Evolutionary conservation across 768 basidiomycete genomes (phyloP).

Genomic region (Leccinum broughii): DNA sequence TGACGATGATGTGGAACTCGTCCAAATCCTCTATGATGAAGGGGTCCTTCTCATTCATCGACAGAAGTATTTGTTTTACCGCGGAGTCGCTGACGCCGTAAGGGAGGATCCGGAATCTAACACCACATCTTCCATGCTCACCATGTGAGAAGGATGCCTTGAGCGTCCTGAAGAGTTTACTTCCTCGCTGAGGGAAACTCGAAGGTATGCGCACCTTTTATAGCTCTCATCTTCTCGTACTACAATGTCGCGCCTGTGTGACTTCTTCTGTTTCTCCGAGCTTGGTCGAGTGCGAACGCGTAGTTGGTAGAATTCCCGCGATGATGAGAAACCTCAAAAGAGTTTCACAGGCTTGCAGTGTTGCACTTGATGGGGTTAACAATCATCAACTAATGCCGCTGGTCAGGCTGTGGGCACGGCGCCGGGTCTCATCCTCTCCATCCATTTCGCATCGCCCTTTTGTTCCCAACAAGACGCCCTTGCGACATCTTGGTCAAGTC

Average conservation of each 20-base stretch:
- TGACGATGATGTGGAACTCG: constrained; percentile 80
- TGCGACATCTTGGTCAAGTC: constrained; percentile 12
- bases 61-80: constrained; percentile 83
- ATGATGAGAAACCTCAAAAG: constrained; percentile 17
- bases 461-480: constrained; percentile 10
- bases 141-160: constrained; percentile 72
- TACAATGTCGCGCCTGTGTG: background rate
- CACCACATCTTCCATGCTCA: constrained; percentile 30
- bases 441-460: constrained; percentile 8
- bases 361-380: background rate
- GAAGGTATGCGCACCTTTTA: constrained; percentile 49
- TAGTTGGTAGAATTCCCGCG: constrained; percentile 5
- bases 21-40: constrained; percentile 90
- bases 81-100: constrained; percentile 66
- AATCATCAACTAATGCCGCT: background rate
- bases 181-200: constrained; percentile 6
- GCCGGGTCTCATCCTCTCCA: background rate
- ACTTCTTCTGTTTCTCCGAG: background rate
- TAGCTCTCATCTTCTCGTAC: constrained; percentile 52
- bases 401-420: constrained; percentile 5
- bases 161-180: constrained; percentile 2
- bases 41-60: constrained; percentile 75
- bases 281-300: constrained; percentile 5
- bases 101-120: background rate
- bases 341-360: background rate